Conservation (phyloP, 1,139 yeast species). For the Nakaseomyces sp. region DNA sequence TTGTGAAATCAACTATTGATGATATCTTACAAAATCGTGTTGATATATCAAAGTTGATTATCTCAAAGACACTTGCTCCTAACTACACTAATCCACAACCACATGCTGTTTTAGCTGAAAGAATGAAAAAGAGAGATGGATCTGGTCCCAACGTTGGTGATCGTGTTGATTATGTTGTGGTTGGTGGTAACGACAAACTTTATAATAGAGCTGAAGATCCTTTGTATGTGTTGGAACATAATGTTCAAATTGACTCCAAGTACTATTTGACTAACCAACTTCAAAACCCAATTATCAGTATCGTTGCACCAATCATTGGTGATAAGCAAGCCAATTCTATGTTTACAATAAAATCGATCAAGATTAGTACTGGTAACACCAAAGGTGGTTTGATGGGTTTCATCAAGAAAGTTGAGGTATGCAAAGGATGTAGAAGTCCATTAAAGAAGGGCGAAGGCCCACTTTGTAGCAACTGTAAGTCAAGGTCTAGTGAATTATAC, state of each 20-base stretch:
- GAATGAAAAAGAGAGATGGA: constrained; percentile 95
- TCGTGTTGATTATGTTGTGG: constrained; percentile 94
- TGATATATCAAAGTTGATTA: constrained; percentile 88
- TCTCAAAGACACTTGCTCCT: constrained; percentile 84
- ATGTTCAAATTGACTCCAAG: constrained; percentile 88
- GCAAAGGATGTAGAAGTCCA: constrained; percentile 83
- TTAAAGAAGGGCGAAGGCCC: constrained; percentile 66
- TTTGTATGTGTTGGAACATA: constrained; percentile 79
- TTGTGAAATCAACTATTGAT: constrained; percentile 80
- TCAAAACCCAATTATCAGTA: constrained; percentile 84
- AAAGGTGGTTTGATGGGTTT: constrained; percentile 82
- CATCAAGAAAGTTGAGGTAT: constrained; percentile 80
- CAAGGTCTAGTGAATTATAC: constrained; percentile 68
- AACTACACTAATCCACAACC: constrained; percentile 97
- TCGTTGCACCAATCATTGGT: constrained; percentile 91
- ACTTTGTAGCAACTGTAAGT: constrained; percentile 70
- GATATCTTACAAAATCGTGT: constrained; percentile 84
- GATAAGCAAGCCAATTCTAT: constrained; percentile 73
- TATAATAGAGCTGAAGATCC: constrained; percentile 98
- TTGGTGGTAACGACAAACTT: constrained; percentile 78
- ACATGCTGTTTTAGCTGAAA: constrained; percentile 89
- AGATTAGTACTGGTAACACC: constrained; percentile 43
- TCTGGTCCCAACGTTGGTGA: constrained; percentile 96
- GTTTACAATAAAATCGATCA: constrained; percentile 45
- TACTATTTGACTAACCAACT: constrained; percentile 91